Percentiles rank a stretch among this genome's conserved stretches.
Evolutionary conservation across 805 yeast species (phyloP).

Genomic region (Starmerella powellii): DNA sequence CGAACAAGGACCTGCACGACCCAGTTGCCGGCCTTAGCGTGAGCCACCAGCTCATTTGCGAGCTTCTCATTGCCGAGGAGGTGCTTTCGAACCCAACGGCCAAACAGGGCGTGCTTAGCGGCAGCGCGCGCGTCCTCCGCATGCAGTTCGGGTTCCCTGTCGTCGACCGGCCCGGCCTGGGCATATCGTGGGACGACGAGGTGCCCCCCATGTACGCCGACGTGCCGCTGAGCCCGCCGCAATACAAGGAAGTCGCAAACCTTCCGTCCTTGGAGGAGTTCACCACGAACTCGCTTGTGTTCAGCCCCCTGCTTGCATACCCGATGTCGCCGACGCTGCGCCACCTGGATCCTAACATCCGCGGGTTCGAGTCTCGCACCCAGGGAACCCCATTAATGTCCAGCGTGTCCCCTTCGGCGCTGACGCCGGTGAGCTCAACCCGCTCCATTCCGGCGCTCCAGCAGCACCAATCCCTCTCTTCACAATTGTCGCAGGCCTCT

Average conservation of each 20-base stretch:
- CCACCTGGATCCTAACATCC: conserved; percentile 22
- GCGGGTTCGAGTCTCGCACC: conserved; percentile 20
- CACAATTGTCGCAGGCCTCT: no score
- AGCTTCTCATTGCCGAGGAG: conserved; percentile 92
- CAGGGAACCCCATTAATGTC: neutral
- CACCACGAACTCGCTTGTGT: conserved; percentile 17
- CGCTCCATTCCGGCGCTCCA: neutral
- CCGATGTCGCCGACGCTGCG: conserved; percentile 23
- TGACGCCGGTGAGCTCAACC: conserved; percentile 1
- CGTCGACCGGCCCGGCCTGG: conserved; percentile 87
- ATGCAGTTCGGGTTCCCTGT: conserved; percentile 83
- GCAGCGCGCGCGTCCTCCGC: conserved; percentile 84
- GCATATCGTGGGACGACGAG: conserved; percentile 97
- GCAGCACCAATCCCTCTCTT: neutral
- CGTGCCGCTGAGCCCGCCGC: conserved; percentile 80
- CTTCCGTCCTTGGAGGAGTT: conserved; percentile 24
- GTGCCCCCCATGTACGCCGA: conserved; percentile 94
- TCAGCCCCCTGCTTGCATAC: conserved; percentile 22
- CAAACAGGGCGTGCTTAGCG: conserved; percentile 42
- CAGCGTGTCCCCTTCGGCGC: neutral
- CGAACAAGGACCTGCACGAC: conserved; percentile 47
- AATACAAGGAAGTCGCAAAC: conserved; percentile 38
- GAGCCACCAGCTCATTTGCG: conserved; percentile 65
- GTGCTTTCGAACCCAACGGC: conserved; percentile 23
- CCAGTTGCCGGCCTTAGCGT: conserved; percentile 68